Percentiles rank a stretch among this genome's conserved stretches.
Evolutionary conservation across 2,329 filamentous ascomycete species (phyloP).

Genomic region (Pseudogymnoascus sp.): DNA sequence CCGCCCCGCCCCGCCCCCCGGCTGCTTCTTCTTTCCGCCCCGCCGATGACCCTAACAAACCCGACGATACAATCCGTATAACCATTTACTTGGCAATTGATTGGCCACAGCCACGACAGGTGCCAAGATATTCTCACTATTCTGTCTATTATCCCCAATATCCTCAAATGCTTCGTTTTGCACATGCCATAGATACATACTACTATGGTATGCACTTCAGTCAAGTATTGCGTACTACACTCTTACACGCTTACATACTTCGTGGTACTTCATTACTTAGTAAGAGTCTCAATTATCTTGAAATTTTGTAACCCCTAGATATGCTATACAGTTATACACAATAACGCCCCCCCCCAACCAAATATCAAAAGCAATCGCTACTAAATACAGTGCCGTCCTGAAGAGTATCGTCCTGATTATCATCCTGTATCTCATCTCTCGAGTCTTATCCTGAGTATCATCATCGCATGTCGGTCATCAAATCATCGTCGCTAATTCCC

Average conservation of each 20-base stretch:
- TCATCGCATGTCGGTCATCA: constrained; percentile 5
- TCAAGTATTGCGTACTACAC: not conserved
- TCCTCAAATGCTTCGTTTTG: not conserved
- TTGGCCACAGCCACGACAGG: not conserved
- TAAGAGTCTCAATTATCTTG: not conserved
- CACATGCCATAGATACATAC: not conserved
- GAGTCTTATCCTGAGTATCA: not conserved
- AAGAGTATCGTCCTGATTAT: not conserved
- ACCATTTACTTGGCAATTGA: not conserved
- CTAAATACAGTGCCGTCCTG: constrained; percentile 2
- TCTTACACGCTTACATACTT: not conserved
- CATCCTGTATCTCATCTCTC: not conserved
- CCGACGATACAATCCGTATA: not conserved
- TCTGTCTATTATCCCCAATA: not conserved
- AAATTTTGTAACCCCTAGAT: not conserved
- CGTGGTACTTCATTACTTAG: not conserved
- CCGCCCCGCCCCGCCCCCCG: not conserved
- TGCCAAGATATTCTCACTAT: not conserved
- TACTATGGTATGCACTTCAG: not conserved
- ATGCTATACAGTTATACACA: constrained; percentile 7
- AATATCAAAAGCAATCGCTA: constrained; percentile 2
- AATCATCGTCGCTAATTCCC: constrained; percentile 8
- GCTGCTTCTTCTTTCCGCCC: not conserved
- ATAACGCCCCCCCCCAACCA: not conserved
- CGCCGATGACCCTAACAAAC: not conserved